phyloP scores from a whole-genome alignment of 2,329 filamentous ascomycete species.

The Mollisiaceae sp. region DNA sequence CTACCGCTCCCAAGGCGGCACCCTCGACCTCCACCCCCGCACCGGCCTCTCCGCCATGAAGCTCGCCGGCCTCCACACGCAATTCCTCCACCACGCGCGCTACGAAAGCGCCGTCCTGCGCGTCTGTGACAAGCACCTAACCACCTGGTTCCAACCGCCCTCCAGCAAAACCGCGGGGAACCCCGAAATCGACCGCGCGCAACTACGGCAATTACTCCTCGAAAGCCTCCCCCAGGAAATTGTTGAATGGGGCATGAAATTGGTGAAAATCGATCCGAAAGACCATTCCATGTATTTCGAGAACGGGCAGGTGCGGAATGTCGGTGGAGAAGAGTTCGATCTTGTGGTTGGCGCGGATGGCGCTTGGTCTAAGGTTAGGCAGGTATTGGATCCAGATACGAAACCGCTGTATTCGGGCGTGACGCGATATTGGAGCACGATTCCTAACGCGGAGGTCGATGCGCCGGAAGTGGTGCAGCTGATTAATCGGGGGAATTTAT shows the following conservation, averaged over 20 bases:
- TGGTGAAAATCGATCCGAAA: conserved; percentile 19
- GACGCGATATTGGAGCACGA: conserved; percentile 41
- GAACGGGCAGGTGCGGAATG: conserved; percentile 12
- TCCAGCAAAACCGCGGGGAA: conserved; percentile 27
- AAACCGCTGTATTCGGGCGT: conserved; percentile 48
- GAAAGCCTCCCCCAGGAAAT: conserved; percentile 15
- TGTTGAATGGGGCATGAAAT: conserved; percentile 23
- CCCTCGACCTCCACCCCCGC: conserved; percentile 55
- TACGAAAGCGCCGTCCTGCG: conserved; percentile 34
- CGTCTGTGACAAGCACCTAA: conserved; percentile 48
- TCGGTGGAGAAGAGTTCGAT: conserved; percentile 39
- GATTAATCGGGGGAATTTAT: conserved; percentile 39
- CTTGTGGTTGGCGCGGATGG: conserved; percentile 48
- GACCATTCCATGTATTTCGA: conserved; percentile 19
- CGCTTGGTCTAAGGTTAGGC: conserved; percentile 46
- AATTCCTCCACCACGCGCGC: conserved; percentile 47
- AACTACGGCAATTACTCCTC: conserved; percentile 25
- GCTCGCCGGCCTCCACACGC: conserved; percentile 50
- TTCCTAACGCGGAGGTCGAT: conserved; percentile 31
- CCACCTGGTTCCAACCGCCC: conserved; percentile 41
- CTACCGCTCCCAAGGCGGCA: conserved; percentile 44
- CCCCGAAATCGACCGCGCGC: conserved; percentile 29
- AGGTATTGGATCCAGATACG: conserved; percentile 31
- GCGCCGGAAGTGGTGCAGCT: conserved; percentile 37
- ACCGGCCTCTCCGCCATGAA: conserved; percentile 53